These are phyloP conservation scores for Penicillium sp. DNA, from an alignment of 2,329 filamentous ascomycete genomes.

Conservation along the genomic window DNA sequence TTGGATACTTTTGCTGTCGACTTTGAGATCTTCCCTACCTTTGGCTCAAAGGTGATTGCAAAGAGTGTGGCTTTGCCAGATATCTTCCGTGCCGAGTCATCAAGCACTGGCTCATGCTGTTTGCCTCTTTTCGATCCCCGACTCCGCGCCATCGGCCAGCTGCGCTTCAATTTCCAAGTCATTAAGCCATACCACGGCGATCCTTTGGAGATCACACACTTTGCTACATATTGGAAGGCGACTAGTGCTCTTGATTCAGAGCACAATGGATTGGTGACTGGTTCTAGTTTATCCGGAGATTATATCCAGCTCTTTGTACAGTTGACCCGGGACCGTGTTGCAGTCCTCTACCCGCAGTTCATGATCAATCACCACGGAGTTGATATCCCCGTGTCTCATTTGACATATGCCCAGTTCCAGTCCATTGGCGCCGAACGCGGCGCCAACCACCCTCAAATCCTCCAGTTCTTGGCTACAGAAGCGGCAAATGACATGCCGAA, in stretches of 20 bases:
- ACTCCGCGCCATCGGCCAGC: slow-evolving; percentile 85
- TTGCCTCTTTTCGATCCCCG: slow-evolving; percentile 91
- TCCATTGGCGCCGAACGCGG: slow-evolving; percentile 43
- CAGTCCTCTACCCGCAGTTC: slow-evolving; percentile 85
- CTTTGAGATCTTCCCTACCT: slow-evolving; percentile 96
- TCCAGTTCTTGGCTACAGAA: slow-evolving; percentile 33
- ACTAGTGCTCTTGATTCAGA: slow-evolving; percentile 89
- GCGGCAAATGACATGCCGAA: slow-evolving; percentile 54
- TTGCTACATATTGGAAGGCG: slow-evolving; percentile 98
- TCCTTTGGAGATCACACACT: slow-evolving; percentile 93
- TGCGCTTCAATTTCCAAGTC: slow-evolving; percentile 91
- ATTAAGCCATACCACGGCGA: slow-evolving; percentile 94
- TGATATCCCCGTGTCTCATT: slow-evolving; percentile 75
- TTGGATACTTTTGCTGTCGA: slow-evolving; percentile 90
- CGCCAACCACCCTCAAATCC: slow-evolving; percentile 26
- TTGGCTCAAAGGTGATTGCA: slow-evolving; percentile 95
- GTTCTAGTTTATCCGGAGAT: slow-evolving; percentile 92
- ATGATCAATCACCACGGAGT: slow-evolving; percentile 72
- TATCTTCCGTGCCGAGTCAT: slow-evolving; percentile 73
- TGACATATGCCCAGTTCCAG: slow-evolving; percentile 64
- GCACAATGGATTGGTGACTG: slow-evolving; percentile 83
- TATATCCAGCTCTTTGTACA: slow-evolving; percentile 92
- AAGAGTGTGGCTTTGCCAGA: slow-evolving; percentile 89
- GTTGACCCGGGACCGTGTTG: slow-evolving; percentile 80
- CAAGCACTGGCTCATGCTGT: slow-evolving; percentile 76